These are phyloP conservation scores for Madurella mycetomatis DNA, from an alignment of 2,329 filamentous ascomycete genomes.

Conservation along the genomic window DNA sequence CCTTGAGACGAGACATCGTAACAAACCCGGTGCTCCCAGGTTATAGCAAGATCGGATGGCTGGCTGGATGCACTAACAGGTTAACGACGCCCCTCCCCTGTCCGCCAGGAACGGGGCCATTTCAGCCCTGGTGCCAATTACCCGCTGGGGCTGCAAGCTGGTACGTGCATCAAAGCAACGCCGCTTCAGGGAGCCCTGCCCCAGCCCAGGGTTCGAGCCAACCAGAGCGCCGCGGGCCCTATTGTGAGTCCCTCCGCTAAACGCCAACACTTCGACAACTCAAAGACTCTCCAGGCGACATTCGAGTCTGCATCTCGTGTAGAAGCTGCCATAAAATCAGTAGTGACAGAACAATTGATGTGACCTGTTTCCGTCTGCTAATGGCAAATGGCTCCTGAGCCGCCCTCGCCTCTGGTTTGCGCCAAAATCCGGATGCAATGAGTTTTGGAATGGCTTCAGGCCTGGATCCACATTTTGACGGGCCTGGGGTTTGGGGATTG, in stretches of 20 bases:
- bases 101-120: constrained; percentile 11
- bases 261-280: too few relatives aligned
- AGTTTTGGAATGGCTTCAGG: constrained; percentile 1
- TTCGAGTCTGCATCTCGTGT: too few relatives aligned
- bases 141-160: constrained; percentile 24
- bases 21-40: neutral
- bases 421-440: constrained; percentile 1
- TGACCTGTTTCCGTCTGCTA: neutral
- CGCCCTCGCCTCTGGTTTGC: neutral
- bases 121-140: constrained; percentile 25
- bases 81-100: constrained; percentile 16
- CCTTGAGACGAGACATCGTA: neutral
- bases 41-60: neutral
- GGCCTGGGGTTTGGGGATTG: neutral
- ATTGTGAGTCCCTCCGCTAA: too few relatives aligned
- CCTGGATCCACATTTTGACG: neutral
- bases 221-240: neutral
- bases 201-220: constrained; percentile 3
- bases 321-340: neutral
- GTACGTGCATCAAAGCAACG: constrained; percentile 15
- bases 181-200: neutral
- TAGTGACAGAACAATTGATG: too few relatives aligned
- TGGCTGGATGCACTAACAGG: constrained; percentile 12
- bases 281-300: too few relatives aligned
- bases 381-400: neutral